Evolutionary conservation across 2,329 filamentous ascomycete species (phyloP).

Genomic region (Periconia macrospinosa): DNA sequence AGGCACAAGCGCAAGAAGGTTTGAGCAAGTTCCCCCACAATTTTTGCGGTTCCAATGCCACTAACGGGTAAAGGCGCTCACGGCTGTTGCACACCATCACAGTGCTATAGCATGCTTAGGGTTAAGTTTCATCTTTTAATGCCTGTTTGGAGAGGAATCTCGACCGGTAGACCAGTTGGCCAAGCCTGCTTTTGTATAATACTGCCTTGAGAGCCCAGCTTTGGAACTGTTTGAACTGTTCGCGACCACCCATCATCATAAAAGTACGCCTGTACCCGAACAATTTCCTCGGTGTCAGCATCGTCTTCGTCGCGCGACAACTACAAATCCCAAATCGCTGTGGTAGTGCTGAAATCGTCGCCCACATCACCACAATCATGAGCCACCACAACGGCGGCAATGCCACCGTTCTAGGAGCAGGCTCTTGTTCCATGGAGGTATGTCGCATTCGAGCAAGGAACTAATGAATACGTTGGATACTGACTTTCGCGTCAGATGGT

Average conservation of each 20-base stretch:
- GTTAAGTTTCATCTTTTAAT: background rate
- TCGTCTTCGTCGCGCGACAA: background rate
- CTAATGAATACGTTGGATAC: conserved; percentile 1
- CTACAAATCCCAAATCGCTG: background rate
- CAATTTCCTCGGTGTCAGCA: background rate
- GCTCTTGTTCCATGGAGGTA: background rate
- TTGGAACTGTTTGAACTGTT: too few species aligned
- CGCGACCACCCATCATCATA: background rate
- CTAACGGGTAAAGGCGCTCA: conserved; percentile 1
- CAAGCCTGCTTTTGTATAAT: background rate
- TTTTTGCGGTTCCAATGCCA: conserved; percentile 12
- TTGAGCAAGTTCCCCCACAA: conserved; percentile 39
- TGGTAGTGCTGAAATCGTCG: background rate
- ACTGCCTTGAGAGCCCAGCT: too few species aligned
- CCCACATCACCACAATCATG: background rate
- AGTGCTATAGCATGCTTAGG: conserved; percentile 3
- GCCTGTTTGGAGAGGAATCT: background rate
- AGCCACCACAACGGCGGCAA: background rate
- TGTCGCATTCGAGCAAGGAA: conserved; percentile 24
- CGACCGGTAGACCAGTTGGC: background rate
- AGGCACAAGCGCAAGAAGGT: conserved; percentile 22
- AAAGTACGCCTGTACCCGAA: background rate
- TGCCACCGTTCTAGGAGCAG: background rate
- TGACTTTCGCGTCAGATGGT: conserved; percentile 63
- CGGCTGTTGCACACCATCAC: conserved; percentile 8